Conservation (phyloP, 164 flowering plant genomes). For the Kalanchoe fedtschenkoi region DNA sequence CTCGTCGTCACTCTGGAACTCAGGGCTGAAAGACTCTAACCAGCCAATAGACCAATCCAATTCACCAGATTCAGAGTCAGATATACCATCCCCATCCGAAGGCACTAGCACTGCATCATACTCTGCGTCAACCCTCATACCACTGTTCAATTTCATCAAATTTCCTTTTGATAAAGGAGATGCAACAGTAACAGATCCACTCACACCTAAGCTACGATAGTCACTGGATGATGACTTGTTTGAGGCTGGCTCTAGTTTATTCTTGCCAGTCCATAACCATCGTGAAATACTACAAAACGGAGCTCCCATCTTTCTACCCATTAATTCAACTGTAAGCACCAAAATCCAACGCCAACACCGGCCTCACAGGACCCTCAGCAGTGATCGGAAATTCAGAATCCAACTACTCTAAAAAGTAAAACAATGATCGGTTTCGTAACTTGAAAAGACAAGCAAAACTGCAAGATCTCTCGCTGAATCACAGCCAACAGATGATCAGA, state of each 20-base stretch:
- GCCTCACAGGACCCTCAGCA: neutral
- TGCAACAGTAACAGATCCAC: neutral
- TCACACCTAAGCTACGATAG: too few relatives aligned
- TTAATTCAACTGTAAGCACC: neutral
- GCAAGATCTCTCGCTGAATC: neutral
- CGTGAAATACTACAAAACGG: neutral
- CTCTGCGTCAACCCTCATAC: neutral
- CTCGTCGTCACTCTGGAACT: slow-evolving; percentile 1
- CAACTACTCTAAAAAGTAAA: neutral
- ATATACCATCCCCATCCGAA: neutral
- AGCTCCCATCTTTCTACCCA: slow-evolving; percentile 5
- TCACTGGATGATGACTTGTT: neutral
- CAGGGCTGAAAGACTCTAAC: slow-evolving; percentile 1
- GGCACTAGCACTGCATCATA: neutral
- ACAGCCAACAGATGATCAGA: too few relatives aligned
- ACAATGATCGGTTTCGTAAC: neutral
- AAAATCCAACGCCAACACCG: neutral
- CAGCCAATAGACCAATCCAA: slow-evolving; percentile 3
- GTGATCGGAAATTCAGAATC: neutral
- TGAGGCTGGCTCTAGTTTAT: neutral
- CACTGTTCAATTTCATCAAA: neutral
- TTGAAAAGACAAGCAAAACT: neutral
- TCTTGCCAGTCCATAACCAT: slow-evolving; percentile 2
- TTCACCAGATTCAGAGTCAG: neutral
- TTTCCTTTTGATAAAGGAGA: neutral